phyloP scores from a whole-genome alignment of 306 rosid species.

The Hylodesmum podocarpum region DNA sequence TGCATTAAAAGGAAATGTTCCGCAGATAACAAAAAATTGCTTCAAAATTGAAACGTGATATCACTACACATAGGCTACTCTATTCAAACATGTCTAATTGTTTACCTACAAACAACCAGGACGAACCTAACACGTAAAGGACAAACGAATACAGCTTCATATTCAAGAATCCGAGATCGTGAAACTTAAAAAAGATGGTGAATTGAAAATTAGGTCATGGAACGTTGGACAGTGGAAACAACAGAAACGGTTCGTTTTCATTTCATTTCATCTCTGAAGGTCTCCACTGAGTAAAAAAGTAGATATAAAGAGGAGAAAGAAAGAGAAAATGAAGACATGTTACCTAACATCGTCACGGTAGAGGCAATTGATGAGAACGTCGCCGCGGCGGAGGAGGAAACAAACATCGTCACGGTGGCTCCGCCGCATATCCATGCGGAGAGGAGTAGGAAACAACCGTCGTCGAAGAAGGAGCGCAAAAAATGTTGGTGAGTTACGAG shows the following conservation, averaged over 20 bases:
- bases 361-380: slow-evolving; percentile 95
- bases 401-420: slow-evolving; percentile 65
- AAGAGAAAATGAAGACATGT: neutral
- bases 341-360: slow-evolving; percentile 98
- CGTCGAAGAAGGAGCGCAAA: slow-evolving; percentile 7
- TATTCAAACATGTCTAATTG: neutral
- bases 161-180: neutral
- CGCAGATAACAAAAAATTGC: neutral
- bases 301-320: neutral
- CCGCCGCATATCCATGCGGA: slow-evolving; percentile 34
- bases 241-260: neutral
- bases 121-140: neutral
- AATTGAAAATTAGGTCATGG: neutral
- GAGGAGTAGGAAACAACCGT: slow-evolving; percentile 5
- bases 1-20: neutral
- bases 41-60: neutral
- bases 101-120: neutral
- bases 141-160: neutral
- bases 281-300: neutral
- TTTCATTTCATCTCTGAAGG: neutral
- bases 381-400: slow-evolving; percentile 93
- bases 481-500: slow-evolving; percentile 10
- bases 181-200: neutral
- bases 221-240: neutral
- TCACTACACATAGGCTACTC: neutral